A percentile compares a stretch with the other conserved stretches of the same genome.
Evolutionary conservation across 2,329 filamentous ascomycete species (phyloP).

Genomic region (Xylariaceae sp.): DNA sequence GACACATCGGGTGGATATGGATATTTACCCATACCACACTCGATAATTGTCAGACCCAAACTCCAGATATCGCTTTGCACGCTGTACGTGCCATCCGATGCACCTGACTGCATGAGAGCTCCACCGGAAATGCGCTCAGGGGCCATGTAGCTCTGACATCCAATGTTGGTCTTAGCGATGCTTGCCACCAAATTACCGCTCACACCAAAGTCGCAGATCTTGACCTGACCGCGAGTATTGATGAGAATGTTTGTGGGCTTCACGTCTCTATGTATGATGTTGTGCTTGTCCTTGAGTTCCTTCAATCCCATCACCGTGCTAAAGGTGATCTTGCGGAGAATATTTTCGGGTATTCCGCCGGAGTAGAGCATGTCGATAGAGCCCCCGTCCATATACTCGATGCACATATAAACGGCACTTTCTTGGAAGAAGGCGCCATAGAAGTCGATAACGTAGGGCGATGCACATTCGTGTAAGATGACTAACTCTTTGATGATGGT

Average conservation of each 20-base stretch:
- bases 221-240: slow-evolving; percentile 86
- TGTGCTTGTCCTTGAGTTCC: slow-evolving; percentile 92
- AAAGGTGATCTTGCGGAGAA: slow-evolving; percentile 85
- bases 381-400: slow-evolving; percentile 98
- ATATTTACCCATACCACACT: slow-evolving; percentile 90
- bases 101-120: slow-evolving; percentile 67
- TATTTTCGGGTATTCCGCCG: slow-evolving; percentile 82
- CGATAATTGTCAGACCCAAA: slow-evolving; percentile 87
- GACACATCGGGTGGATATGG: slow-evolving; percentile 97
- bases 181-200: slow-evolving; percentile 94
- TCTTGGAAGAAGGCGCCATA: slow-evolving; percentile 99
- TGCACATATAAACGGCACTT: slow-evolving; percentile 97
- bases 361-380: slow-evolving; percentile 95
- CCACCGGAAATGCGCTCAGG: slow-evolving; percentile 91
- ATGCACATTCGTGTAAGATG: slow-evolving; percentile 89
- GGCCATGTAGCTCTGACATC: slow-evolving; percentile 99
- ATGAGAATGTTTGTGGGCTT: slow-evolving; percentile 98
- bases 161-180: slow-evolving; percentile 98
- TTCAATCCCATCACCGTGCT: slow-evolving; percentile 89
- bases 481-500: slow-evolving; percentile 98
- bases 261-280: slow-evolving; percentile 97
- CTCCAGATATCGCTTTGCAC: slow-evolving; percentile 99
- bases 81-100: slow-evolving; percentile 82
- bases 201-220: slow-evolving; percentile 98
- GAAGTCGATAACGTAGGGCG: slow-evolving; percentile 96